phyloP scores from a whole-genome alignment of 1,284 basidiomycete species.

The Amylostereum areolatum region DNA sequence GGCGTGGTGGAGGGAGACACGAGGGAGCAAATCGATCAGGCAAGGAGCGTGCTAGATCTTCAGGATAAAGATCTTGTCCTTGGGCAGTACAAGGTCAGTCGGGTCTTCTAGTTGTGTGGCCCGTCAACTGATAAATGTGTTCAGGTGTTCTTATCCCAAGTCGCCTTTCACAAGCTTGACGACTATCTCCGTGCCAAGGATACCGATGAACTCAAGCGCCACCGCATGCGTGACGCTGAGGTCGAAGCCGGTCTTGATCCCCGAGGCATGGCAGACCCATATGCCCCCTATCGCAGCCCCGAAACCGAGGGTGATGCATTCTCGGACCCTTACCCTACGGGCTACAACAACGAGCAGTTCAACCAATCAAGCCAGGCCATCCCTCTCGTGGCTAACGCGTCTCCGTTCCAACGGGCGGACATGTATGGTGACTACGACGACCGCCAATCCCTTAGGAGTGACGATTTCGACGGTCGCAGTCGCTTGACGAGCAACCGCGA shows the following conservation, averaged over 20 bases:
- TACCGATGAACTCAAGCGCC: conserved; percentile 78
- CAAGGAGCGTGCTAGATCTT: conserved; percentile 59
- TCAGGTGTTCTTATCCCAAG: conserved; percentile 88
- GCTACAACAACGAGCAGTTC: conserved; percentile 44
- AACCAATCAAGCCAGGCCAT: conserved; percentile 53
- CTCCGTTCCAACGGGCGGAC: conserved; percentile 67
- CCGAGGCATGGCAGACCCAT: conserved; percentile 68
- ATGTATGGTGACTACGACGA: conserved; percentile 78
- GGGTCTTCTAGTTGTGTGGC: background rate
- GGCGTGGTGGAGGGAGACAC: conserved; percentile 48
- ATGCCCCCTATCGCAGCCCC: conserved; percentile 63
- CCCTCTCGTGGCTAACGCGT: conserved; percentile 75
- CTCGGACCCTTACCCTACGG: conserved; percentile 41
- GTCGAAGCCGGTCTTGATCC: conserved; percentile 69
- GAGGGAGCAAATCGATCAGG: conserved; percentile 50
- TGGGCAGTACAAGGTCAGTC: conserved; percentile 72
- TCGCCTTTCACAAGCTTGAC: conserved; percentile 86
- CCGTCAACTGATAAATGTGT: conserved; percentile 1
- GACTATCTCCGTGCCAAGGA: conserved; percentile 82
- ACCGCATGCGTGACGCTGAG: conserved; percentile 69
- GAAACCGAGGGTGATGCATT: conserved; percentile 17
- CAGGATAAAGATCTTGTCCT: conserved; percentile 73
- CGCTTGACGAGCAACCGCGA: conserved; percentile 71
- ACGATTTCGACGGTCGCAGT: conserved; percentile 72
- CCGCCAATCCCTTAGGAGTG: conserved; percentile 65